These are phyloP conservation scores for Penicillium nordicum DNA, from an alignment of 2,329 filamentous ascomycete genomes.

Conservation along the genomic window DNA sequence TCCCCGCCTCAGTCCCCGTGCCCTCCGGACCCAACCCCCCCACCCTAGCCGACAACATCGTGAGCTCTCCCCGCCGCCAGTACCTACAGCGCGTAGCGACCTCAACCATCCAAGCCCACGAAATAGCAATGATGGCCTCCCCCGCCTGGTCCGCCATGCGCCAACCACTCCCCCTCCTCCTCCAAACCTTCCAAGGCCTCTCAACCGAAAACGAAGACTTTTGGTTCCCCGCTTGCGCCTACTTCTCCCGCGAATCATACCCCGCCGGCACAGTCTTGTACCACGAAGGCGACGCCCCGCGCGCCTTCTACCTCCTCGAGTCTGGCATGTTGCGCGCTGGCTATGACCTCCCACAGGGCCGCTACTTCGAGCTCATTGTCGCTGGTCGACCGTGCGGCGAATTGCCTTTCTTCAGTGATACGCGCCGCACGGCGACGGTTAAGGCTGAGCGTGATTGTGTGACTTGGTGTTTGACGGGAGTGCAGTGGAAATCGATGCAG, in stretches of 20 bases:
- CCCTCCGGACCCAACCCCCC: conserved; percentile 13
- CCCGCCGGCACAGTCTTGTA: conserved; percentile 71
- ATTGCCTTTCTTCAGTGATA: conserved; percentile 92
- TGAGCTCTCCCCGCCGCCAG: conserved; percentile 76
- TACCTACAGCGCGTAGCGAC: conserved; percentile 76
- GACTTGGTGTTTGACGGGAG: conserved; percentile 73
- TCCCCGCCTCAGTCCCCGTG: conserved; percentile 28
- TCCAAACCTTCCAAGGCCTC: conserved; percentile 91
- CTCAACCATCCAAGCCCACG: conserved; percentile 61
- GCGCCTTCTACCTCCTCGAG: conserved; percentile 88
- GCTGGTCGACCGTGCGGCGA: conserved; percentile 94
- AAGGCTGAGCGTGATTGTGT: conserved; percentile 77
- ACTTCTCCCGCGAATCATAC: conserved; percentile 69
- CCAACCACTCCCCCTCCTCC: conserved; percentile 83
- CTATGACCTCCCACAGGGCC: conserved; percentile 85
- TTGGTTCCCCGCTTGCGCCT: conserved; percentile 77
- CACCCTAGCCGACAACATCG: conserved; percentile 49
- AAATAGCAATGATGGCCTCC: conserved; percentile 51
- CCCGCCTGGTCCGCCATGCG: conserved; percentile 80
- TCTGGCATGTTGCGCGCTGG: conserved; percentile 84
- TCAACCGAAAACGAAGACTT: conserved; percentile 88
- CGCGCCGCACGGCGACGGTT: conserved; percentile 79
- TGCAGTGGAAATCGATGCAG: conserved; percentile 71
- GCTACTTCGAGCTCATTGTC: conserved; percentile 85
- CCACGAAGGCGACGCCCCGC: conserved; percentile 68